Evolutionary conservation across 2,329 filamentous ascomycete species (phyloP).

Genomic region (Tolypocladium pustulatum): DNA sequence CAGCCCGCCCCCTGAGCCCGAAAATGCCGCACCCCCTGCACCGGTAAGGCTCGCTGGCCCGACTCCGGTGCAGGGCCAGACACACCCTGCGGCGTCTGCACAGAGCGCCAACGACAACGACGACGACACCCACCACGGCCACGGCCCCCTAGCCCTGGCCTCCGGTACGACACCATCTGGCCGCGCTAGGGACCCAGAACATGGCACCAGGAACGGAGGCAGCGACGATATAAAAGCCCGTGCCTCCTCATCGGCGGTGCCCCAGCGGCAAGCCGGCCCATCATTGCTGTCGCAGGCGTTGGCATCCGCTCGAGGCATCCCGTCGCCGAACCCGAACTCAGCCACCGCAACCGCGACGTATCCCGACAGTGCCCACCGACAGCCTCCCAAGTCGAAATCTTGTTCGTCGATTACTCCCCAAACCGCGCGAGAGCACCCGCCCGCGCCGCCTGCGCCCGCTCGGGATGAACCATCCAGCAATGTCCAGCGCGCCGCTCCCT

Average conservation of each 20-base stretch:
- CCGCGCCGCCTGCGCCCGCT: conserved; percentile 1
- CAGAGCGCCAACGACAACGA: conserved; percentile 4
- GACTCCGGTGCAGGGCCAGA: conserved; percentile 3
- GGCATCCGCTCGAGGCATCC: conserved; percentile 46
- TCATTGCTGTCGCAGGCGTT: conserved; percentile 48
- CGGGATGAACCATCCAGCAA: conserved; percentile 24
- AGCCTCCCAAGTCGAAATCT: background rate
- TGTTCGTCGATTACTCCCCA: background rate
- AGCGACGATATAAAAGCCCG: conserved; percentile 32
- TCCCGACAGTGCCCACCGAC: background rate
- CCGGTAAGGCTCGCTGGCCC: conserved; percentile 23
- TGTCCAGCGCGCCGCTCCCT: conserved; percentile 18
- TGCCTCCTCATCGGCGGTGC: conserved; percentile 14
- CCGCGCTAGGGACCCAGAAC: conserved; percentile 2
- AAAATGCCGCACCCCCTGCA: conserved; percentile 44
- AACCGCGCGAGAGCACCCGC: background rate
- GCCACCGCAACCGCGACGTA: background rate
- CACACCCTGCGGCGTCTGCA: conserved; percentile 8
- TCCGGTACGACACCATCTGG: background rate
- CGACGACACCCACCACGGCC: conserved; percentile 1
- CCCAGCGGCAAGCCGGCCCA: conserved; percentile 37
- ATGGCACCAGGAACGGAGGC: background rate
- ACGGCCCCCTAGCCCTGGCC: conserved; percentile 1
- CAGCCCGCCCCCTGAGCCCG: conserved; percentile 35
- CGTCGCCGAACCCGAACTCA: conserved; percentile 6